A percentile compares a stretch with the other conserved stretches of the same genome.
phyloP scores from a whole-genome alignment of 2,329 filamentous ascomycete species.

The Fusarium incarnatum region DNA sequence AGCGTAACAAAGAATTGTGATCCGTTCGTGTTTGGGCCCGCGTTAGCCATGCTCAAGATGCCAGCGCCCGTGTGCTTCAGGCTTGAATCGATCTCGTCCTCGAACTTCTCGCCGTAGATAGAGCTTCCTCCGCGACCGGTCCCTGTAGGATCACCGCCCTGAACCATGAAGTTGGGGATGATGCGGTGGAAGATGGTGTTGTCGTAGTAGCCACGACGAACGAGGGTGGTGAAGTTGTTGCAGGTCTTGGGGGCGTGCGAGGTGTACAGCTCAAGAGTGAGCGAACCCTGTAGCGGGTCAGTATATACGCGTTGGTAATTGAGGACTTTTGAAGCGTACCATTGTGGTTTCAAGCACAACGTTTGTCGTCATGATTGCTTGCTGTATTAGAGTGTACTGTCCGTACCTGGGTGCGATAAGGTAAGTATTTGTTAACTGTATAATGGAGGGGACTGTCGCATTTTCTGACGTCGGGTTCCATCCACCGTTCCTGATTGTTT shows the following conservation, averaged over 20 bases:
- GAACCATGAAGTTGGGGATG: constrained; percentile 96
- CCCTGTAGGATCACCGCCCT: constrained; percentile 93
- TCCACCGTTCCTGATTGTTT: constrained; percentile 6
- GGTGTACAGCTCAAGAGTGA: constrained; percentile 90
- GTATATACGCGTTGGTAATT: not conserved
- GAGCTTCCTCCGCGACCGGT: constrained; percentile 89
- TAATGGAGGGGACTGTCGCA: constrained; percentile 34
- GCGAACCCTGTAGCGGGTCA: constrained; percentile 71
- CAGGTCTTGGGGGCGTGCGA: constrained; percentile 89
- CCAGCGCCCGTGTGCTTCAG: constrained; percentile 95
- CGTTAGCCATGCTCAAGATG: constrained; percentile 96
- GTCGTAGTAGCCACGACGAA: constrained; percentile 88
- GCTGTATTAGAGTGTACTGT: not conserved
- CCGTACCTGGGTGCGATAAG: not conserved
- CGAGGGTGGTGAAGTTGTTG: constrained; percentile 86
- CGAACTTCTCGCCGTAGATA: constrained; percentile 94
- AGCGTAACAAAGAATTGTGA: constrained; percentile 97
- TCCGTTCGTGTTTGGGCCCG: constrained; percentile 91
- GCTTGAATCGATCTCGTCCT: constrained; percentile 83
- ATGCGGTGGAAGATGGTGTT: constrained; percentile 89
- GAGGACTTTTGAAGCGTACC: constrained; percentile 61
- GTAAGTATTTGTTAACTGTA: constrained; percentile 2
- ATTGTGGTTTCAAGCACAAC: constrained; percentile 87
- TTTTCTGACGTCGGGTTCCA: constrained; percentile 1
- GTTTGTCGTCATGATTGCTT: constrained; percentile 75